A percentile compares a stretch with the other conserved stretches of the same genome.
Conservation (phyloP, 768 basidiomycete genomes). For the Chiua virens region DNA sequence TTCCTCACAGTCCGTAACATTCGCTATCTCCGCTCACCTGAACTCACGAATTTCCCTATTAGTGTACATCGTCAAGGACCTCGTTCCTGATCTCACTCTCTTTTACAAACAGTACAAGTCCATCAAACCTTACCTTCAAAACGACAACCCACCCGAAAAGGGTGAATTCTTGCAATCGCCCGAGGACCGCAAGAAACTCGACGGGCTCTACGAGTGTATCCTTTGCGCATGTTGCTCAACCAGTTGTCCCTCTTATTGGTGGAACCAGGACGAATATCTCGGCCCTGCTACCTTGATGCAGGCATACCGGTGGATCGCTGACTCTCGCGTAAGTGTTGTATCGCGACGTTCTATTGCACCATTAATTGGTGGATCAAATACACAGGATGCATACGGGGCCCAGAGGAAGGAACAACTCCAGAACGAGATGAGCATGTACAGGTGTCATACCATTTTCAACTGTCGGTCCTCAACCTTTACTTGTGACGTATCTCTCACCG, state of each 20-base stretch:
- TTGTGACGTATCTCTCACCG: background rate
- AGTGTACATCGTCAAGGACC: slow-evolving; percentile 99
- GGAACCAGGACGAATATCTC: slow-evolving; percentile 99
- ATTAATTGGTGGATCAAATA: background rate
- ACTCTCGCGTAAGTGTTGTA: slow-evolving; percentile 70
- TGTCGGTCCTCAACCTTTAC: slow-evolving; percentile 45
- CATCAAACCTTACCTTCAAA: slow-evolving; percentile 94
- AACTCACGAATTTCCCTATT: background rate
- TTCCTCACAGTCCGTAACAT: slow-evolving; percentile 84
- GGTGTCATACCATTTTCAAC: slow-evolving; percentile 99
- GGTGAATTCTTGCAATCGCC: slow-evolving; percentile 88
- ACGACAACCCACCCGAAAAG: slow-evolving; percentile 82
- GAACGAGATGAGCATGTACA: slow-evolving; percentile 94
- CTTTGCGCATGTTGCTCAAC: slow-evolving; percentile 98
- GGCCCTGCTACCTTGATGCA: slow-evolving; percentile 97
- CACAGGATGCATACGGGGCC: slow-evolving; percentile 70
- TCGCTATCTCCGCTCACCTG: background rate
- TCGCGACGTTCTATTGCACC: background rate
- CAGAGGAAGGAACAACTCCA: slow-evolving; percentile 90
- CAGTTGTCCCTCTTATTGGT: slow-evolving; percentile 98
- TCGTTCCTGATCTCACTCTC: slow-evolving; percentile 86
- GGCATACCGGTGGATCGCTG: slow-evolving; percentile 97
- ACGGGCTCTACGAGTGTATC: slow-evolving; percentile 97
- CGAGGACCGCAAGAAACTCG: slow-evolving; percentile 93
- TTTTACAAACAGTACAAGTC: slow-evolving; percentile 99